Percentiles rank a stretch among this genome's conserved stretches.
phyloP scores from a whole-genome alignment of 1,284 basidiomycete genomes.

The Sanghuangporus baumii region DNA sequence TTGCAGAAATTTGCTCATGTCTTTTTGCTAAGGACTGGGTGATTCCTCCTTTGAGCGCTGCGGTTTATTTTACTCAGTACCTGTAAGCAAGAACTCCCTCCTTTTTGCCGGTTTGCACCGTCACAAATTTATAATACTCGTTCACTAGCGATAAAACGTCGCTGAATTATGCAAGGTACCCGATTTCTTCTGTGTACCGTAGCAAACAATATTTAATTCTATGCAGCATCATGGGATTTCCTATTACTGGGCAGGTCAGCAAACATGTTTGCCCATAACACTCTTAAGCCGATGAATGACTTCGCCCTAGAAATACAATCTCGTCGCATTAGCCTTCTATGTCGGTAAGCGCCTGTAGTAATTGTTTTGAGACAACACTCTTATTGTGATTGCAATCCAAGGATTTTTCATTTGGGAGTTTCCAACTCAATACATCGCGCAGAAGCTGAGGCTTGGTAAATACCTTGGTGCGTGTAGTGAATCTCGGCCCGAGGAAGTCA shows the following conservation, averaged over 20 bases:
- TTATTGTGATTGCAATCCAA: constrained; percentile 21
- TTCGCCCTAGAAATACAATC: constrained; percentile 46
- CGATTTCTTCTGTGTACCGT: not conserved
- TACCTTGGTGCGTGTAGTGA: constrained; percentile 42
- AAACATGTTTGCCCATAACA: not conserved
- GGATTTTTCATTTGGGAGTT: constrained; percentile 62
- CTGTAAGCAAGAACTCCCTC: constrained; percentile 33
- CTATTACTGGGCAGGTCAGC: constrained; percentile 52
- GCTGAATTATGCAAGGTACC: constrained; percentile 58
- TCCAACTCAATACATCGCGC: constrained; percentile 61
- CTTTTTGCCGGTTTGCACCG: not conserved
- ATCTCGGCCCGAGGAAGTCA: no score
- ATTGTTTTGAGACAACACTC: no score
- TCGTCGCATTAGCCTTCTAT: constrained; percentile 64
- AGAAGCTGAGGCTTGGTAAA: constrained; percentile 53
- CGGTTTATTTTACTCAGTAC: constrained; percentile 64
- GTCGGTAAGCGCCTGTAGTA: constrained; percentile 32
- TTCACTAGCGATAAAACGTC: constrained; percentile 56
- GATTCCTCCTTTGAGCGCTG: constrained; percentile 57
- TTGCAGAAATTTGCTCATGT: not conserved
- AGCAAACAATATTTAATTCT: constrained; percentile 9
- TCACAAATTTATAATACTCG: not conserved
- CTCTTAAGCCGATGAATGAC: not conserved
- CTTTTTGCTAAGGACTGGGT: constrained; percentile 40
- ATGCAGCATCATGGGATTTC: constrained; percentile 57